Percentiles rank a stretch among this genome's conserved stretches.
Evolutionary conservation across 2,329 filamentous ascomycete genomes (phyloP).

Genomic region (Xylariaceae sp.): DNA sequence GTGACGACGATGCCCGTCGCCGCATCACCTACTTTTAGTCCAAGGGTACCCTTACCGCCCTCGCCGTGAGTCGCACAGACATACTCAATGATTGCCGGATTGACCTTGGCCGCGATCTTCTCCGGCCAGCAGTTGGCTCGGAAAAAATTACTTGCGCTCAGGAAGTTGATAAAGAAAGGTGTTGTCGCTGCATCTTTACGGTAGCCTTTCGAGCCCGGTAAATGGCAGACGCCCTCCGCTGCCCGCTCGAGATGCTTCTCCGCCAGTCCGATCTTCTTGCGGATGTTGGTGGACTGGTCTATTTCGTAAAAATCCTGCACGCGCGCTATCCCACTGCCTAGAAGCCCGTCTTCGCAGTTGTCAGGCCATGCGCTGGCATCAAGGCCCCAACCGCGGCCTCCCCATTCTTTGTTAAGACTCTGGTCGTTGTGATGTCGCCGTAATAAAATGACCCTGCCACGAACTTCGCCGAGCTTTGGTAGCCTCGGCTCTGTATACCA

Average conservation of each 20-base stretch:
- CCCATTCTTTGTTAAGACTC: conserved; percentile 47
- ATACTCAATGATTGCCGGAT: conserved; percentile 68
- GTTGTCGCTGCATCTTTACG: conserved; percentile 30
- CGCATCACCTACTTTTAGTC: conserved; percentile 61
- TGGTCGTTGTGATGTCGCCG: conserved; percentile 71
- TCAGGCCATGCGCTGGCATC: conserved; percentile 74
- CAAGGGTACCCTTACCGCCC: conserved; percentile 45
- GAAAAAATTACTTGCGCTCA: conserved; percentile 93
- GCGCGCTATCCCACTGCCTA: conserved; percentile 68
- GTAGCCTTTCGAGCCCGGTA: conserved; percentile 35
- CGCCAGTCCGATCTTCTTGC: conserved; percentile 72
- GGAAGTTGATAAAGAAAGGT: conserved; percentile 85
- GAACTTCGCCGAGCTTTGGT: conserved; percentile 71
- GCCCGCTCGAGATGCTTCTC: conserved; percentile 75
- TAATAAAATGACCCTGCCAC: conserved; percentile 80
- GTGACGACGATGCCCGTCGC: conserved; percentile 85
- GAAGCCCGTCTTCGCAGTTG: conserved; percentile 74
- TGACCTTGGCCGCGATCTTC: conserved; percentile 80
- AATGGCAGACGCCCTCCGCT: conserved; percentile 45
- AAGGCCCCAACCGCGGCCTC: conserved; percentile 52
- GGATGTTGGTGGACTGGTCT: conserved; percentile 67
- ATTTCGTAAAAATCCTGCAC: conserved; percentile 97
- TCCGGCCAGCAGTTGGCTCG: conserved; percentile 90
- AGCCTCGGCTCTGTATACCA: conserved; percentile 80
- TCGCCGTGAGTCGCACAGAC: conserved; percentile 56